Conservation (phyloP, 164 flowering plant genomes). For the Nelumbo lutea region DNA sequence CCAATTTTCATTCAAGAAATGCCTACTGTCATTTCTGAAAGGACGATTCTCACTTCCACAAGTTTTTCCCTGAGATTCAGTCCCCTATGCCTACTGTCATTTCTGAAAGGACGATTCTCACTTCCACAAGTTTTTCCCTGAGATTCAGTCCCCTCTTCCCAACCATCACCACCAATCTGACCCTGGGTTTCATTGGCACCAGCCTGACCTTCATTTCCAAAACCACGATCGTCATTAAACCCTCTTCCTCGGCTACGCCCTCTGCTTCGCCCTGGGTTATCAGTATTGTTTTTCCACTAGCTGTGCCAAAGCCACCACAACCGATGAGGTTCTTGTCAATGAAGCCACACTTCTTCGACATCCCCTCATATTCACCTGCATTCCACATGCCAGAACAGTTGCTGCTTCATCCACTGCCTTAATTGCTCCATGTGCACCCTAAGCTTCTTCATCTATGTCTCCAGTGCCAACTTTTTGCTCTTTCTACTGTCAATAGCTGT, state of each 20-base stretch:
- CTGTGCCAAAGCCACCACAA: no score
- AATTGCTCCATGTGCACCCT: no score
- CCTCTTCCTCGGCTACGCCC: conserved; percentile 22
- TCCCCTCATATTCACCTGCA: no score
- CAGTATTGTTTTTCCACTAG: no score
- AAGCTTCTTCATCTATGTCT: no score
- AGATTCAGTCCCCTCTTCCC: conserved; percentile 12
- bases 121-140: conserved; percentile 8
- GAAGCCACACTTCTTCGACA: no score
- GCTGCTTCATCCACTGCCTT: no score
- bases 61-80: background rate
- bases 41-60: conserved; percentile 10
- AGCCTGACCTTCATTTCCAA: conserved; percentile 13
- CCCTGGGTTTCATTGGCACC: conserved; percentile 10
- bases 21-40: conserved; percentile 12
- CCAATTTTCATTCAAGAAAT: conserved; percentile 5
- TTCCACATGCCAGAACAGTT: no score
- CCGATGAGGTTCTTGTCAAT: no score
- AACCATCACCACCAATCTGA: conserved; percentile 4
- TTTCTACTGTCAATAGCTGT: no score
- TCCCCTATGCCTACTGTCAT: conserved; percentile 7
- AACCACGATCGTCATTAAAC: conserved; percentile 18
- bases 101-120: conserved; percentile 4
- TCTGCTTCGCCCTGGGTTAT: conserved; percentile 8
- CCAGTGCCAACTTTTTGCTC: no score